Conservation (phyloP, 1,284 basidiomycete species). For the Xerocomus tenax region DNA sequence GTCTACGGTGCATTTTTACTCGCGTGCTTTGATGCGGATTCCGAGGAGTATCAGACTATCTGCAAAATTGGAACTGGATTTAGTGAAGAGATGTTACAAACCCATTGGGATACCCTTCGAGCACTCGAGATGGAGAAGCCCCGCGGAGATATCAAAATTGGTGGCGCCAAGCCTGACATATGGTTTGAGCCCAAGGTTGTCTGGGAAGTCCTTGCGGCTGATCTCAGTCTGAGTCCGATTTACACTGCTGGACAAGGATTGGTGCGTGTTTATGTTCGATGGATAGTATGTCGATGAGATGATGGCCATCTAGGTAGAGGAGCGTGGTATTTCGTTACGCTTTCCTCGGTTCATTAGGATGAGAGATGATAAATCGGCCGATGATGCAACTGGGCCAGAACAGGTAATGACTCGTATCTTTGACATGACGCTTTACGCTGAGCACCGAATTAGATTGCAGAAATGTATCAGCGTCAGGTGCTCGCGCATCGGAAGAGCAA, state of each 20-base stretch:
- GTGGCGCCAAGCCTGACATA: constrained; percentile 85
- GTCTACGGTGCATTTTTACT: constrained; percentile 94
- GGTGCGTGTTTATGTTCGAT: constrained; percentile 42
- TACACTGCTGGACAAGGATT: constrained; percentile 95
- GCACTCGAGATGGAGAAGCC: constrained; percentile 64
- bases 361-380: constrained; percentile 87
- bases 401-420: constrained; percentile 47
- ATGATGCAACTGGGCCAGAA: constrained; percentile 88
- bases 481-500: constrained; percentile 65
- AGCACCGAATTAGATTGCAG: constrained; percentile 62
- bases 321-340: constrained; percentile 86
- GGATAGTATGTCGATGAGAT: not conserved
- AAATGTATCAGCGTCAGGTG: constrained; percentile 89
- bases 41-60: constrained; percentile 89
- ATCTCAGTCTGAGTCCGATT: constrained; percentile 91
- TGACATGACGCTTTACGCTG: constrained; percentile 15
- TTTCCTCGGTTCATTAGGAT: constrained; percentile 92
- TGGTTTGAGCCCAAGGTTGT: constrained; percentile 95
- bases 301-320: constrained; percentile 53
- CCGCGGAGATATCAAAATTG: constrained; percentile 74
- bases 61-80: constrained; percentile 99
- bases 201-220: constrained; percentile 97
- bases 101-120: constrained; percentile 78
- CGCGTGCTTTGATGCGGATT: constrained; percentile 87
- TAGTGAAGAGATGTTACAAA: constrained; percentile 80